Percentiles rank a stretch among this genome's conserved stretches.
phyloP scores from a whole-genome alignment of 2,329 filamentous ascomycete genomes.

The Trematosphaeria pertusa region DNA sequence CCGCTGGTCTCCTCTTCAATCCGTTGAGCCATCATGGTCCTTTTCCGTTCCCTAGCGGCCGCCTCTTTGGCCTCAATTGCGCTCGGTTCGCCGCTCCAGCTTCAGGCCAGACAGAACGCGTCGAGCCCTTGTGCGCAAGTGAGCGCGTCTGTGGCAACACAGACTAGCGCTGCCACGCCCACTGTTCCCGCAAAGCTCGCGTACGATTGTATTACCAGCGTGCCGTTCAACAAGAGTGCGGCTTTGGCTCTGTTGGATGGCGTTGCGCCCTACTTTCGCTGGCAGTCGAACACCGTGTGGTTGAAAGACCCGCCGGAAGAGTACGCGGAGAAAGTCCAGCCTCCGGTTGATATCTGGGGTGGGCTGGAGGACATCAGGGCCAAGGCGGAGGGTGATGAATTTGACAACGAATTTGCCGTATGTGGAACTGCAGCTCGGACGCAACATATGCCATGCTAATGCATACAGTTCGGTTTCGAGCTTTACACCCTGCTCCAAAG shows the following conservation, averaged over 20 bases:
- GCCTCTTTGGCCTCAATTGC: constrained; percentile 36
- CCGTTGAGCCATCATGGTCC: constrained; percentile 30
- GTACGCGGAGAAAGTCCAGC: constrained; percentile 55
- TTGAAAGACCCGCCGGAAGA: constrained; percentile 55
- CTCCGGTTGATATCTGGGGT: constrained; percentile 51
- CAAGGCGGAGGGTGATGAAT: constrained; percentile 46
- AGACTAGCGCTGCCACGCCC: constrained; percentile 36
- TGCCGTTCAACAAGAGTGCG: constrained; percentile 53
- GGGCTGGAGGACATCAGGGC: constrained; percentile 48
- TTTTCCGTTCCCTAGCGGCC: constrained; percentile 27
- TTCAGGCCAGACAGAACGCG: constrained; percentile 36
- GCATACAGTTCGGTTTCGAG: constrained; percentile 42
- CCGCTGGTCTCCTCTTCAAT: not conserved
- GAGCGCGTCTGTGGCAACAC: constrained; percentile 33
- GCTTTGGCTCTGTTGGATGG: constrained; percentile 51
- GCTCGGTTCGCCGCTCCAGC: constrained; percentile 33
- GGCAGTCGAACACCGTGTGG: constrained; percentile 55
- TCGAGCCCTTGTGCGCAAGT: constrained; percentile 43
- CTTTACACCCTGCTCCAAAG: constrained; percentile 54
- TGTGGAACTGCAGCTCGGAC: too few species aligned
- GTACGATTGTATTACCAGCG: constrained; percentile 55
- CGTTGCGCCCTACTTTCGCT: constrained; percentile 54
- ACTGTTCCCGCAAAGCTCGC: constrained; percentile 54
- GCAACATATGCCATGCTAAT: too few species aligned
- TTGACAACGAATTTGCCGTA: constrained; percentile 52